These are phyloP conservation scores for Phytophthora tubulina DNA, from an alignment of 352 stramenopile genomes.

Conservation along the genomic window DNA sequence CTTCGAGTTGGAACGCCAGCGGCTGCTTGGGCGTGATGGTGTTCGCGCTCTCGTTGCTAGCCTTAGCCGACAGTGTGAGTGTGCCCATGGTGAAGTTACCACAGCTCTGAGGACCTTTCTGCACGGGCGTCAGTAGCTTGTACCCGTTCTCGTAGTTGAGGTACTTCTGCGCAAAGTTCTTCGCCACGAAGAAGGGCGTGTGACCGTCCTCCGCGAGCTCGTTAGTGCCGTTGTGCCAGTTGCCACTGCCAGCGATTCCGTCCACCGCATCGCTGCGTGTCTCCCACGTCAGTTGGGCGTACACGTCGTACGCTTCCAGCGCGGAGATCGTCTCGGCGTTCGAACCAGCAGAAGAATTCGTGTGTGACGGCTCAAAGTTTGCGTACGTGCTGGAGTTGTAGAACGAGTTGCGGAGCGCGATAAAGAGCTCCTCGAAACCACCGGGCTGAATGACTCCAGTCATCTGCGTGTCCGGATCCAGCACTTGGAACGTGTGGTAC, in stretches of 20 bases:
- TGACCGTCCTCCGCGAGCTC: slow-evolving; percentile 48
- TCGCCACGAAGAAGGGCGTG: slow-evolving; percentile 65
- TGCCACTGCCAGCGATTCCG: slow-evolving; percentile 50
- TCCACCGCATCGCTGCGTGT: slow-evolving; percentile 55
- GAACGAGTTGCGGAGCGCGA: slow-evolving; percentile 51
- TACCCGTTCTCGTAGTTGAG: slow-evolving; percentile 65
- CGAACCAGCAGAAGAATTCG: slow-evolving; percentile 42
- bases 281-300: slow-evolving; percentile 52
- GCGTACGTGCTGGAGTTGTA: slow-evolving; percentile 57
- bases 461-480: slow-evolving; percentile 68
- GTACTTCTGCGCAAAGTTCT: slow-evolving; percentile 69
- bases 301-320: slow-evolving; percentile 59
- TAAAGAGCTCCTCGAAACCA: slow-evolving; percentile 63
- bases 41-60: slow-evolving; percentile 52
- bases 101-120: slow-evolving; percentile 54
- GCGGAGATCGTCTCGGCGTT: slow-evolving; percentile 49
- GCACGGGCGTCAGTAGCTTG: slow-evolving; percentile 60
- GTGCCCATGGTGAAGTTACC: slow-evolving; percentile 71
- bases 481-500: slow-evolving; percentile 65
- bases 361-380: slow-evolving; percentile 51
- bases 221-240: slow-evolving; percentile 67
- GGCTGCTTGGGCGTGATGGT: slow-evolving; percentile 55
- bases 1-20: slow-evolving; percentile 60
- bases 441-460: slow-evolving; percentile 66
- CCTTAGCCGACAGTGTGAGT: slow-evolving; percentile 58